Evolutionary conservation across 768 basidiomycete species (phyloP).

Genomic region (Nevesoporus exiguus): DNA sequence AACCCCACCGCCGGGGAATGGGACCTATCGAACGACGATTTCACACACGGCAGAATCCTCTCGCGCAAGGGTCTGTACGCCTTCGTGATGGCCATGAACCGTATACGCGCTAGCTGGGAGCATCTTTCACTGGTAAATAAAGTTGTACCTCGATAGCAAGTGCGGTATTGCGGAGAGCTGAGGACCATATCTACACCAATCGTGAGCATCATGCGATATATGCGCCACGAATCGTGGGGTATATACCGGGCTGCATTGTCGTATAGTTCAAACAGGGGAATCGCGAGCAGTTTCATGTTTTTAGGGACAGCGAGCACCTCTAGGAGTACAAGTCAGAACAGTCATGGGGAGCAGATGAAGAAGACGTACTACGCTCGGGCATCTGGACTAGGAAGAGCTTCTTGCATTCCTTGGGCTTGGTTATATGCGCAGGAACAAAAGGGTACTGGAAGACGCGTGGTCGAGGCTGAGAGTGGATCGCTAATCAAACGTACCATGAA

Average conservation of each 20-base stretch:
- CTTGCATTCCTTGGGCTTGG: constrained; percentile 97
- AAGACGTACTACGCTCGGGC: constrained; percentile 82
- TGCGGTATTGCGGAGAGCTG: constrained; percentile 94
- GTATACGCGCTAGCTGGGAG: not conserved
- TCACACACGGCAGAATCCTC: too few relatives aligned
- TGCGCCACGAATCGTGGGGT: not conserved
- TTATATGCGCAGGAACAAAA: constrained; percentile 92
- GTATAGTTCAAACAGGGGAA: constrained; percentile 95
- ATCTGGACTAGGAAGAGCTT: constrained; percentile 94
- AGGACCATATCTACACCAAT: constrained; percentile 67
- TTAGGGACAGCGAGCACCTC: constrained; percentile 96
- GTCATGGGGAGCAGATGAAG: not conserved
- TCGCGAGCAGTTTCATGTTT: constrained; percentile 98
- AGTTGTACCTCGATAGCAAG: constrained; percentile 81
- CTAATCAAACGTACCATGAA: constrained; percentile 75
- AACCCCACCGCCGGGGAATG: too few relatives aligned
- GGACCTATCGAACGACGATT: too few relatives aligned
- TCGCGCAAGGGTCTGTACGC: too few relatives aligned
- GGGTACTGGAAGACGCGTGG: constrained; percentile 61
- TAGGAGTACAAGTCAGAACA: constrained; percentile 30
- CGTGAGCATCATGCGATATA: not conserved
- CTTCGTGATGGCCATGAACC: not conserved
- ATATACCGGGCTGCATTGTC: constrained; percentile 88
- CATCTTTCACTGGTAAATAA: constrained; percentile 65
- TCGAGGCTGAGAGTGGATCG: not conserved